Base-by-base conservation (phyloP, 495 filamentous ascomycete genomes). In the Hypoxylon fuscum region DNA sequence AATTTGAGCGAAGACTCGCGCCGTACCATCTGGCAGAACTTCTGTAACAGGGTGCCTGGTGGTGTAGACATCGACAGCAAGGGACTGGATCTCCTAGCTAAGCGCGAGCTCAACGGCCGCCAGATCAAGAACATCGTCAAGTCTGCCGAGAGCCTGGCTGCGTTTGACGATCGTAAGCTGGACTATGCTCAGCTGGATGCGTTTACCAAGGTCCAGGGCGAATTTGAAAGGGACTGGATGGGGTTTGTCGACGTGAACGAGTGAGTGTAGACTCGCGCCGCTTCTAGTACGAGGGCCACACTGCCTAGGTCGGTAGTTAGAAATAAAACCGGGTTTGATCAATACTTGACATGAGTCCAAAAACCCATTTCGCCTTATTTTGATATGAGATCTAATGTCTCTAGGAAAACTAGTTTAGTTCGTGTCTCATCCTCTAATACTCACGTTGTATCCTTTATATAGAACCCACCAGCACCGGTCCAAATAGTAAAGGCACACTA, bases 71-170 rank as follows among this genome's bases (percentile, higher is more conserved):
- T 83, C 32, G 71, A 72, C 41, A 76, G 82, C 12, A 53, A 67
- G 17, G 74, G 81, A 9, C 54, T 85, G 1, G 63, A 74, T 12
- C 40, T 53, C 14, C 69, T 88, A 27, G 75, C 78, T 3, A 66
- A 70, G 27, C 64, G 75, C 47, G 67, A 78, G 6, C 65, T 88
- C 68, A 87, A 88, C 66, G 85, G 86, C 1, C 67, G 84, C 22
- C 81, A 88, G 69, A 88, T 89, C 66, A 85, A 85, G 76, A 89
- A 88, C 66, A 76, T 83, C 12, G 60, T 89, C 45, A 85, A 86
- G 72, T 80, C 80, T 5, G 82, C 83, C 5, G 68, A 74, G 57
- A 68, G 65, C 27, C 51, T 76, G 22, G 74, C 74, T 2, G 62
- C 64, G 4, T 75, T 70, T 45, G 65, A 74, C 2, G 50, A 49